Percentiles rank a stretch among this genome's conserved stretches.
Conservation (phyloP, 2,329 filamentous ascomycete species). For the Orbilia javanica region DNA sequence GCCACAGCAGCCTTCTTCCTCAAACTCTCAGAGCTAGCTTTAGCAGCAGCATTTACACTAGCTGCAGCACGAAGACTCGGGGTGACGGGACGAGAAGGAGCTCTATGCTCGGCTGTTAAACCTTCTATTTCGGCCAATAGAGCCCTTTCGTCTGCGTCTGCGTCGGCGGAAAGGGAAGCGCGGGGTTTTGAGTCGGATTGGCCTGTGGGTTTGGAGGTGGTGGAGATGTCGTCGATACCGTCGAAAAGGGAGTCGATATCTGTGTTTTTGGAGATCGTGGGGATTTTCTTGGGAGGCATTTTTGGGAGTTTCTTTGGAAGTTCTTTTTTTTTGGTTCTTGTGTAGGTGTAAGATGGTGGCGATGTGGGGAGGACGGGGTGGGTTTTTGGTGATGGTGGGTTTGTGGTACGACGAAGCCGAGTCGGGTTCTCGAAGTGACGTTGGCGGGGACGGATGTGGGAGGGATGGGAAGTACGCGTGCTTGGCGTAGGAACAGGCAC, state of each 20-base stretch:
- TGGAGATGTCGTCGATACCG: conserved; percentile 70
- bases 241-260: conserved; percentile 77
- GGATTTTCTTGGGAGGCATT: conserved; percentile 73
- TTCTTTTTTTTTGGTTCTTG: not conserved
- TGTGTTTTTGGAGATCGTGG: conserved; percentile 69
- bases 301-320: conserved; percentile 72
- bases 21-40: conserved; percentile 62
- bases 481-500: not conserved
- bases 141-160: conserved; percentile 73
- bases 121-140: conserved; percentile 89
- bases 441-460: not conserved
- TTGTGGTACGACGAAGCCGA: not conserved
- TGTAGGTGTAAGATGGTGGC: not conserved
- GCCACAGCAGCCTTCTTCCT: conserved; percentile 63
- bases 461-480: conserved; percentile 6
- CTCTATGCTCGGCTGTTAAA: conserved; percentile 77
- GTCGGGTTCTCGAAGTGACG: too few relatives aligned
- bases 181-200: conserved; percentile 66
- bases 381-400: not conserved
- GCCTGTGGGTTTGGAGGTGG: conserved; percentile 68
- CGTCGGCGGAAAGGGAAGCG: conserved; percentile 65
- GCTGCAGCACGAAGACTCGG: conserved; percentile 70
- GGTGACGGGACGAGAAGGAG: conserved; percentile 79
- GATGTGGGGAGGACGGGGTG: not conserved
- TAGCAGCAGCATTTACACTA: conserved; percentile 64